Percentiles rank a stretch among this genome's conserved stretches.
Evolutionary conservation across 202 grass and related monocot genomes (phyloP).

Genomic region (Setaria viridis): DNA sequence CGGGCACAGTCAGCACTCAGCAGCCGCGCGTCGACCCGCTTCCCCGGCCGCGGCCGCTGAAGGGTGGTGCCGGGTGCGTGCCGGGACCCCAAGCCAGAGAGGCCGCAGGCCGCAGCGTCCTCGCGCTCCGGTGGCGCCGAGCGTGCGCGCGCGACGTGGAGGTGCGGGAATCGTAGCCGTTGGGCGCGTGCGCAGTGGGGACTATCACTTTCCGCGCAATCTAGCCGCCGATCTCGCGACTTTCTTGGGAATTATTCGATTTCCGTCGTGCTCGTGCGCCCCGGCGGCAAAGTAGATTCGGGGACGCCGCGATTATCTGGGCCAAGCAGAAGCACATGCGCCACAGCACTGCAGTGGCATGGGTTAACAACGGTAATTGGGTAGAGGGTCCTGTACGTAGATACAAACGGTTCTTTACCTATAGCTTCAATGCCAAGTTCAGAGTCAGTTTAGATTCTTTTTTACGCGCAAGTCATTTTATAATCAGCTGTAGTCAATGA

Average conservation of each 20-base stretch:
- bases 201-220: no score
- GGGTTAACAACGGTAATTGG: neutral
- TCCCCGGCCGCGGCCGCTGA: neutral
- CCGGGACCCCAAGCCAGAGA: neutral
- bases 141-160: slow-evolving; percentile 18
- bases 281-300: neutral
- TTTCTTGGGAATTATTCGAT: slow-evolving; percentile 33
- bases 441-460: no score
- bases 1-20: slow-evolving; percentile 21
- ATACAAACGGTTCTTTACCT: no score
- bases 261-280: neutral
- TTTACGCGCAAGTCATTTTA: no score
- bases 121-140: neutral
- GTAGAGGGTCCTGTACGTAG: no score
- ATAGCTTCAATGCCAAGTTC: no score
- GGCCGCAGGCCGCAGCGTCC: neutral
- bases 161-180: neutral
- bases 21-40: neutral
- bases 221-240: neutral
- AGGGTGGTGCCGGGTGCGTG: slow-evolving; percentile 24
- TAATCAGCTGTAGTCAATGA: no score
- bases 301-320: slow-evolving; percentile 23
- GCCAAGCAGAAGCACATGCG: neutral
- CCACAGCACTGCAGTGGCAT: neutral
- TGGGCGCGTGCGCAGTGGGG: neutral